Base-by-base conservation (phyloP, 805 yeast genomes). In the Yamadazyma paraphyllophila region DNA sequence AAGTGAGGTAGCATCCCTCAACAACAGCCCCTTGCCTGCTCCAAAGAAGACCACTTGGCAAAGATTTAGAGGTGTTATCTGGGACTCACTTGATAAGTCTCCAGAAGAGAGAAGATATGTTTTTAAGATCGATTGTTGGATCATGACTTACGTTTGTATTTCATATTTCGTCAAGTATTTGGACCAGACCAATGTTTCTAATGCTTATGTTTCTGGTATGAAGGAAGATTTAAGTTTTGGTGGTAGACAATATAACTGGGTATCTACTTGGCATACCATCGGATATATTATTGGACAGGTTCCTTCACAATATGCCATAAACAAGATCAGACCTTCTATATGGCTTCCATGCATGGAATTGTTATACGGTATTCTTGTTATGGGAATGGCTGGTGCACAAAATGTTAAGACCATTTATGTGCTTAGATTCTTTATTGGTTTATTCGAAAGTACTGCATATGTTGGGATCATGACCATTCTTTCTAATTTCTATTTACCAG, bases 131-230 rank as follows among this genome's bases (percentile, higher is more conserved):
- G 49, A 46, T 29, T 34, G 36, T 17, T 46, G 43, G 43, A 37
- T 46, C 26, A 14, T 48, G 36, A 31, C 49, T 7, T 48, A 40
- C 20, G 38, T 26, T 36, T 45, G 48, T 41, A 12, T 48, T 6
- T 33, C 48, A 4, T 49, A 46, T 33, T 44, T 47, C 24, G 41
- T 49, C 13, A 49, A 49, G 39, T 43, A 44, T n/a, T 25, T 49
- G 14, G 47, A 49, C 64, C 56, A 55, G 31, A 59, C 39, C 64
- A 60, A 61, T 73, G 29, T 49, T 16, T 7, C 32, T 9, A 11
- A 13, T 14, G 41, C 41, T 27, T 84, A 82, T 54, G 82, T 80
- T 34, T 74, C 81, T 14, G 85, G 87, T 20, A 71, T 84, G 80
- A 62, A 74, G 49, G 81, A 76, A 53, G 81, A 70, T 27, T 32